These are phyloP conservation scores for Nemania abortiva DNA, from an alignment of 2,329 filamentous ascomycete species.

Conservation along the genomic window DNA sequence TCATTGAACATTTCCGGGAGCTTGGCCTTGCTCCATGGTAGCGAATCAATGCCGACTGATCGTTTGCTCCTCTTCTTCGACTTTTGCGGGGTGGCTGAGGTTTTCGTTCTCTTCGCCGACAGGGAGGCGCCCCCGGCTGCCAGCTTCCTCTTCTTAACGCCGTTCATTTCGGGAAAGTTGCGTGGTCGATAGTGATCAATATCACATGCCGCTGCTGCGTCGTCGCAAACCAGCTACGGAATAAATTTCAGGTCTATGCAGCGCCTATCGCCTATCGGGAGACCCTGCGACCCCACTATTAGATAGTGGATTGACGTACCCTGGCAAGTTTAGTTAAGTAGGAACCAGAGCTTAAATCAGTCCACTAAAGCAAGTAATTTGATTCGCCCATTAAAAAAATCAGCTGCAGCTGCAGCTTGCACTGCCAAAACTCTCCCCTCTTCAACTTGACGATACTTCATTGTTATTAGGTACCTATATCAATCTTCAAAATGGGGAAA, in stretches of 20 bases:
- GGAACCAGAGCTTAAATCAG: slow-evolving; percentile 42
- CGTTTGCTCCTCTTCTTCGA: slow-evolving; percentile 53
- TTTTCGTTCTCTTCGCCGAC: slow-evolving; percentile 44
- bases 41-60: slow-evolving; percentile 60
- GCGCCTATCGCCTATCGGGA: slow-evolving; percentile 12
- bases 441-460: too few relatives aligned
- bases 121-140: slow-evolving; percentile 33
- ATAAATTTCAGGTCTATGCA: slow-evolving; percentile 31
- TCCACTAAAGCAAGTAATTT: slow-evolving; percentile 40
- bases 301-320: slow-evolving; percentile 8
- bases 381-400: slow-evolving; percentile 35
- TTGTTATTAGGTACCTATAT: neutral
- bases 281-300: slow-evolving; percentile 34
- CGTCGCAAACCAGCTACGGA: slow-evolving; percentile 11
- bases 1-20: slow-evolving; percentile 86
- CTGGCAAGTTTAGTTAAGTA: too few relatives aligned
- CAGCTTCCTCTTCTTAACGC: slow-evolving; percentile 46
- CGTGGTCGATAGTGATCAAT: slow-evolving; percentile 4
- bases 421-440: too few relatives aligned
- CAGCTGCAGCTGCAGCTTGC: too few relatives aligned
- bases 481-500: slow-evolving; percentile 80
- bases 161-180: slow-evolving; percentile 41
- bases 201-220: neutral
- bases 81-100: slow-evolving; percentile 25
- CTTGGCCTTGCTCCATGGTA: slow-evolving; percentile 69